These are phyloP conservation scores for Zymoseptoria passerinii DNA, from an alignment of 2,329 filamentous ascomycete species.

Conservation along the genomic window DNA sequence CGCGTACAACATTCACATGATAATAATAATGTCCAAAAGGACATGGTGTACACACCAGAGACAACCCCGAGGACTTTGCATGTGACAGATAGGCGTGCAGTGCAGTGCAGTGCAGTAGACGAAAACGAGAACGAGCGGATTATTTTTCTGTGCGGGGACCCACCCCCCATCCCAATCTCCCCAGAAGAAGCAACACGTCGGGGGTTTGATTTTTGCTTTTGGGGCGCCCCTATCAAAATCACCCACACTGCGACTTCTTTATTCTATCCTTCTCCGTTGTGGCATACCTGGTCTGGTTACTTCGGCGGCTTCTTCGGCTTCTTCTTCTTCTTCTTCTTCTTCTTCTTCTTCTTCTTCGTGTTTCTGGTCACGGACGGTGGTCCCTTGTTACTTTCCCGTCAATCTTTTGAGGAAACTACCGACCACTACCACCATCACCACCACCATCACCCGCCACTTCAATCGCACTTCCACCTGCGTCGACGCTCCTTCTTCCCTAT, in stretches of 20 bases:
- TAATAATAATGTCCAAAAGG: no score
- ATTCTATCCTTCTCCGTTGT: no score
- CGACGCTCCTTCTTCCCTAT: background rate
- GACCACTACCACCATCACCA: background rate
- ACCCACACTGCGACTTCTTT: no score
- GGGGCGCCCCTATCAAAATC: no score
- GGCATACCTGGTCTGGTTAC: no score
- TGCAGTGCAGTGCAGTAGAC: no score
- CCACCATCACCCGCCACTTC: no score
- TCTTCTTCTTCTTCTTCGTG: background rate
- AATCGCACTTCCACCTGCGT: background rate
- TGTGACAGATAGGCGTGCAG: no score
- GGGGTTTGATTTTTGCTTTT: no score
- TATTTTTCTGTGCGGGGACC: background rate
- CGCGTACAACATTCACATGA: no score
- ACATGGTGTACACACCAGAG: no score
- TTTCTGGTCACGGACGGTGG: background rate
- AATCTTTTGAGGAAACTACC: conserved; percentile 1
- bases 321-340: background rate
- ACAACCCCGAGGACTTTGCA: no score
- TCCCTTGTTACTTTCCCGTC: conserved; percentile 1
- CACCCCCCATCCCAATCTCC: background rate
- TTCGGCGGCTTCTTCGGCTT: background rate
- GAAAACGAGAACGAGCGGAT: background rate
- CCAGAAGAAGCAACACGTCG: background rate